Percentiles rank a stretch among this genome's conserved stretches.
Conservation (phyloP, 805 yeast species). For the Helenozyma baotianmanensis region DNA sequence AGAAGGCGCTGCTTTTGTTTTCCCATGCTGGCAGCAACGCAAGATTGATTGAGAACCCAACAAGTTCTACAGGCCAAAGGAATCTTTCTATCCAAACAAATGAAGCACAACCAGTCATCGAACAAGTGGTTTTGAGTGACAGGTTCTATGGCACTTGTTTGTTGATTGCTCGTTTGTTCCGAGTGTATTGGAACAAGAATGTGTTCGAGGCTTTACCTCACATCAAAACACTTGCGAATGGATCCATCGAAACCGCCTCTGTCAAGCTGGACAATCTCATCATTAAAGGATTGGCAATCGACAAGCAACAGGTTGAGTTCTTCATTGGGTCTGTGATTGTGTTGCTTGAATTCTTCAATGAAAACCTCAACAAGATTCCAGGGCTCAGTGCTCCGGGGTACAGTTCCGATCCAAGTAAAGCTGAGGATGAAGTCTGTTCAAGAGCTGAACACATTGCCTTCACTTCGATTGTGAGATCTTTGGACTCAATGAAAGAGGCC, state of each 20-base stretch:
- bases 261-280: slow-evolving; percentile 41
- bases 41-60: slow-evolving; percentile 25
- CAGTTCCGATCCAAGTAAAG: slow-evolving; percentile 44
- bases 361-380: slow-evolving; percentile 57
- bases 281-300: slow-evolving; percentile 42
- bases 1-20: slow-evolving; percentile 47
- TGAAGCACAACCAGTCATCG: slow-evolving; percentile 42
- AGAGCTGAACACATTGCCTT: slow-evolving; percentile 93
- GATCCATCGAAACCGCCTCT: slow-evolving; percentile 31
- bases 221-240: slow-evolving; percentile 35
- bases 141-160: slow-evolving; percentile 85
- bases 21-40: slow-evolving; percentile 54
- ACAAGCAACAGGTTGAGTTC: slow-evolving; percentile 55
- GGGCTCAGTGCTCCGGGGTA: slow-evolving; percentile 57
- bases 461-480: slow-evolving; percentile 66
- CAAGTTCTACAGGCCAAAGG: too few relatives aligned
- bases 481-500: slow-evolving; percentile 81
- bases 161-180: slow-evolving; percentile 69
- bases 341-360: slow-evolving; percentile 63
- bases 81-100: neutral
- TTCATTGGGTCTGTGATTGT: slow-evolving; percentile 68
- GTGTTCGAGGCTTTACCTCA: slow-evolving; percentile 53
- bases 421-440: slow-evolving; percentile 61
- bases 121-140: slow-evolving; percentile 84
- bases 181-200: slow-evolving; percentile 72